These are phyloP conservation scores for Aureobasidium sp. DNA, from an alignment of 2,329 filamentous ascomycete genomes.

Conservation along the genomic window DNA sequence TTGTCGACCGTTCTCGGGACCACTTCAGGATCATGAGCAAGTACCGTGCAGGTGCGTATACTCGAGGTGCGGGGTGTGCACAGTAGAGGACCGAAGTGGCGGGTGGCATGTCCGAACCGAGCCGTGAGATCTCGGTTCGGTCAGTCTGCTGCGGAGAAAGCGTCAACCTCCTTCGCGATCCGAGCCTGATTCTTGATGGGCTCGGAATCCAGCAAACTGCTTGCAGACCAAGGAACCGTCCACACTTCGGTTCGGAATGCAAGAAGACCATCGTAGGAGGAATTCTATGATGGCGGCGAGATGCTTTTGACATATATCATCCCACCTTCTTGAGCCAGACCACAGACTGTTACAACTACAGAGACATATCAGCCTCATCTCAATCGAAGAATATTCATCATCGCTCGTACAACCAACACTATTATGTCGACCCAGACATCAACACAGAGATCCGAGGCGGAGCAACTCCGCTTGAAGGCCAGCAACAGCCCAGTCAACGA, in stretches of 20 bases:
- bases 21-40: background rate
- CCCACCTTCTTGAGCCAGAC: background rate
- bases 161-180: too few species aligned
- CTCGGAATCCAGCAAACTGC: background rate
- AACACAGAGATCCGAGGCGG: background rate
- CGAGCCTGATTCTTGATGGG: background rate
- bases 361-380: background rate
- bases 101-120: background rate
- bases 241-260: background rate
- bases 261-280: background rate
- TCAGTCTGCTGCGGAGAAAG: background rate
- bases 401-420: background rate
- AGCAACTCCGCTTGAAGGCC: background rate
- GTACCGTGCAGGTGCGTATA: background rate
- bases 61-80: background rate
- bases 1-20: background rate
- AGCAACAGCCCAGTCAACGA: background rate
- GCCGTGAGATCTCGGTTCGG: background rate
- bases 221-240: too few species aligned
- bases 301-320: constrained; percentile 1
- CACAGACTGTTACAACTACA: too few species aligned
- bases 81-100: background rate
- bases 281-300: too few species aligned
- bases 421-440: background rate
- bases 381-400: background rate